Base-by-base conservation (phyloP, 768 basidiomycete species). In the Lactifluus subvellereus region DNA sequence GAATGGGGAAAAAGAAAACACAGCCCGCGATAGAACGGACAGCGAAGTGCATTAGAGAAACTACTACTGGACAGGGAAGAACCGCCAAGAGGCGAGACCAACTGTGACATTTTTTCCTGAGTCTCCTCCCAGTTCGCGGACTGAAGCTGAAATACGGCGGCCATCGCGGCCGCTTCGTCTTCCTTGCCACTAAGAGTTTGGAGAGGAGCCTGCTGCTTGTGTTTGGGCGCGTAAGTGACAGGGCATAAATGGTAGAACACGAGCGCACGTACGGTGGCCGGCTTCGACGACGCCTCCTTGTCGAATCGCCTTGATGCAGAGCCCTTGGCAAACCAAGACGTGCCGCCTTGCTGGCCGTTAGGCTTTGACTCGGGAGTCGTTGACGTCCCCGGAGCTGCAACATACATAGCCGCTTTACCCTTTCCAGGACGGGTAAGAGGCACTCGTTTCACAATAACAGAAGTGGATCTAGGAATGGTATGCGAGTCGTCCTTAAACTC, bases 91-190 rank as follows among this genome's bases (percentile, higher is more conserved):
- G 81, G 80, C 78, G 77, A 84, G 79, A 94, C 95, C 80, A 81
- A 99, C 97, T 93, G 88, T 73, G 94, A 89, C 95, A 99, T 98
- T 83, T 96, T 94, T 82, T 98, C 94, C 79, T 98, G 94, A 72
- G 94, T 89, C 83, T 95, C 91, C 79, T 97, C 90, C 97, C 96
- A 99, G 76, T 94, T 91, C 67, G 91, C 87, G 45, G 87, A 86
- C 76, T 94, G 91, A 64, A 90, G 90, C 75, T 91, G 88, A 74
- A 98, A 95, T 91, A 99, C 97, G 69, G 95, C 95, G n/a, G 88
- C 89, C 81, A 99, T 91, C 40, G 92, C 89, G n/a, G 89, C 91
- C 35, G 89, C 91, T 73, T 98, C 97, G 66, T 97, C 96, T 54
- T 84, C 81, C 48, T 82, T 78, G 32, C 75, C 78, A 33, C 75